phyloP scores from a whole-genome alignment of 441 rosid genomes.

The Caryocar brasiliense region DNA sequence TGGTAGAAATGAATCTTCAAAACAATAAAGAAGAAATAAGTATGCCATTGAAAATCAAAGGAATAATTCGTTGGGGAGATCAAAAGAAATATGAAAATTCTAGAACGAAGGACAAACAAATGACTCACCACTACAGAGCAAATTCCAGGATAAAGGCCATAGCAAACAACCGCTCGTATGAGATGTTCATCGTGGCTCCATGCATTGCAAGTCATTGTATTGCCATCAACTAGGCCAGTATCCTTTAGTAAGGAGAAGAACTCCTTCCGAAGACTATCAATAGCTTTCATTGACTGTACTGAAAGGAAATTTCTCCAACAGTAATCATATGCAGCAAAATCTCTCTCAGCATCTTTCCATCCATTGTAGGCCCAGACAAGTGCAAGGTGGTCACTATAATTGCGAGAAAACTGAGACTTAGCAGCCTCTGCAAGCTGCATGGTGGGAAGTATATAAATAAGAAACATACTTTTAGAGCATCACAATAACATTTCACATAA shows the following conservation, averaged over 20 bases:
- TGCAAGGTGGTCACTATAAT: slow-evolving; percentile 81
- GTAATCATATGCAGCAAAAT: slow-evolving; percentile 61
- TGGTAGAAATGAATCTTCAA: too few relatives aligned
- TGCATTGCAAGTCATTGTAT: slow-evolving; percentile 32
- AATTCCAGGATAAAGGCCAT: slow-evolving; percentile 77
- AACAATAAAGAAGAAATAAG: not conserved
- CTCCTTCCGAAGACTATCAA: slow-evolving; percentile 76
- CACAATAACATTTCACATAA: too few relatives aligned
- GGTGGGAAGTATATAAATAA: too few relatives aligned
- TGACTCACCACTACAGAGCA: slow-evolving; percentile 76
- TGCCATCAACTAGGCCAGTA: slow-evolving; percentile 58
- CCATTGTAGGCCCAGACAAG: slow-evolving; percentile 78
- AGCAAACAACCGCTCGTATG: slow-evolving; percentile 69
- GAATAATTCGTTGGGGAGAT: too few relatives aligned
- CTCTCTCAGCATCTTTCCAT: slow-evolving; percentile 70
- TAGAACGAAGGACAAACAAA: slow-evolving; percentile 3
- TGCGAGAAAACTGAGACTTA: slow-evolving; percentile 63
- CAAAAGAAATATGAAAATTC: too few relatives aligned
- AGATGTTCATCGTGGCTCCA: slow-evolving; percentile 53
- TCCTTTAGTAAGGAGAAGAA: slow-evolving; percentile 71
- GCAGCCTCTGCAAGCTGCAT: slow-evolving; percentile 83
- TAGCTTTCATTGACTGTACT: slow-evolving; percentile 71
- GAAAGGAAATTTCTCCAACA: slow-evolving; percentile 92
- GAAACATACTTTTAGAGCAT: too few relatives aligned
- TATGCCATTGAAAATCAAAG: not conserved